Evolutionary conservation across 805 yeast species (phyloP).

Genomic region (Candida coleopterorum): DNA sequence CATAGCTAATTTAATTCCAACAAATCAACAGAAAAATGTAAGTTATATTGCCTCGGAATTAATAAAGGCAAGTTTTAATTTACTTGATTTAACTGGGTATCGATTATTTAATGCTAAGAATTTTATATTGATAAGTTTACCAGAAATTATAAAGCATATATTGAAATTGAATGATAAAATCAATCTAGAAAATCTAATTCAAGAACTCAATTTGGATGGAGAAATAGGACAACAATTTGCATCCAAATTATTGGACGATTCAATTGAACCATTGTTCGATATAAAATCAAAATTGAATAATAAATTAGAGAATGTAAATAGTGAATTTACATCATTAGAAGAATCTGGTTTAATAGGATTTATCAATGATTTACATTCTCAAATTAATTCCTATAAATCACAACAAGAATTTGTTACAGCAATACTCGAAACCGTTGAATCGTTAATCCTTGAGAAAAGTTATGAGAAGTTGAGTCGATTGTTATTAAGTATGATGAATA

Average conservation of each 20-base stretch:
- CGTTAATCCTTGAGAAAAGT: slow-evolving; percentile 21
- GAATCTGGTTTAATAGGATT: slow-evolving; percentile 33
- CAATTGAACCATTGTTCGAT: neutral
- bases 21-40: slow-evolving; percentile 10
- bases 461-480: slow-evolving; percentile 39
- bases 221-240: slow-evolving; percentile 22
- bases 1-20: slow-evolving; percentile 9
- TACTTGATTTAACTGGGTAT: slow-evolving; percentile 10
- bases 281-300: slow-evolving; percentile 18
- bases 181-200: neutral
- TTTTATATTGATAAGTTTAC: slow-evolving; percentile 27
- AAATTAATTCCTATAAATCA: slow-evolving; percentile 18
- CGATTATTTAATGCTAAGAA: slow-evolving; percentile 31
- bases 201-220: neutral
- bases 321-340: slow-evolving; percentile 37
- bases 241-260: slow-evolving; percentile 18
- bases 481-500: slow-evolving; percentile 45
- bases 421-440: slow-evolving; percentile 17
- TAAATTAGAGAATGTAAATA: slow-evolving; percentile 28
- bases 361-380: slow-evolving; percentile 16
- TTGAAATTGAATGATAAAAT: slow-evolving; percentile 11
- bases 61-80: slow-evolving; percentile 18
- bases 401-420: slow-evolving; percentile 22
- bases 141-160: slow-evolving; percentile 17
- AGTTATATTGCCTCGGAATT: slow-evolving; percentile 15